Conservation (phyloP, 1,139 yeast species). For the Blastobotrys persicus region DNA sequence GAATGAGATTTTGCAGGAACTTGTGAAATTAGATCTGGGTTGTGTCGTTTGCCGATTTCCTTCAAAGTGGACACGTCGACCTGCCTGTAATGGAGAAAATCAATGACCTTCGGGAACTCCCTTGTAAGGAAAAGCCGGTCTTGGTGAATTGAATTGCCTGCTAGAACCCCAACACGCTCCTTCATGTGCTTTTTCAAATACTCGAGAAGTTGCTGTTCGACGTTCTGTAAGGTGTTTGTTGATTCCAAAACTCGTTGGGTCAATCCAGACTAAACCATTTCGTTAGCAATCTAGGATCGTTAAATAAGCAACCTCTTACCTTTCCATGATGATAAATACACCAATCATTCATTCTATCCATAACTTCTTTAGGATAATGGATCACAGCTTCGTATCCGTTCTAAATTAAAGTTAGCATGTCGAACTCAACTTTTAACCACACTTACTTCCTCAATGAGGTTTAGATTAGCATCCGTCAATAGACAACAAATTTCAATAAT, state of each 20-base stretch:
- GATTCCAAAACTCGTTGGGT: conserved; percentile 64
- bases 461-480: conserved; percentile 77
- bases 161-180: conserved; percentile 61
- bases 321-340: conserved; percentile 72
- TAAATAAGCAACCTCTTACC: too few species aligned
- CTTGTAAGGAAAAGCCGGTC: conserved; percentile 81
- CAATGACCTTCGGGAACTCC: conserved; percentile 70
- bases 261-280: conserved; percentile 55
- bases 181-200: conserved; percentile 61
- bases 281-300: too few species aligned
- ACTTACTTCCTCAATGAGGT: conserved; percentile 53
- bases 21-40: conserved; percentile 54
- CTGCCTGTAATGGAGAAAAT: conserved; percentile 73
- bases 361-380: conserved; percentile 59
- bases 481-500: conserved; percentile 92
- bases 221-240: conserved; percentile 53
- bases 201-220: conserved; percentile 58
- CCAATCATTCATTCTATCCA: conserved; percentile 84
- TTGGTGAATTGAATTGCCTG: conserved; percentile 92
- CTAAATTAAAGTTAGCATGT: conserved; percentile 14
- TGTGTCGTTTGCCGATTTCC: conserved; percentile 79
- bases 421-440: background rate
- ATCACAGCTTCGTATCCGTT: conserved; percentile 78
- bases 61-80: conserved; percentile 83
- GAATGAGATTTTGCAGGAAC: conserved; percentile 62